phyloP scores from a whole-genome alignment of 2,329 filamentous ascomycete species.

The Pyricularia grisea region DNA sequence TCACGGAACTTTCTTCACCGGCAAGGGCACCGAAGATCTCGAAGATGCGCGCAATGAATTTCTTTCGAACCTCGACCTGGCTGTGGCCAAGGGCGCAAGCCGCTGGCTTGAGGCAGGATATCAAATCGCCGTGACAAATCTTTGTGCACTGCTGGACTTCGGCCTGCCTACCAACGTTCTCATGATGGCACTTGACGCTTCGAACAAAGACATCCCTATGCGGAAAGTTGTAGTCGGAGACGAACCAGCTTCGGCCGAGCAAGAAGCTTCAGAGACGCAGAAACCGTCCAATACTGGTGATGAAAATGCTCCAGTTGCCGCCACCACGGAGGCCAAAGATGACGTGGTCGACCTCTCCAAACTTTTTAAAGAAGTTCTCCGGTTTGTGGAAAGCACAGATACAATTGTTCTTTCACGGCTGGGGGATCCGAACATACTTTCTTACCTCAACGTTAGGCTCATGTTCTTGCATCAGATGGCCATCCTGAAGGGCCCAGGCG shows the following conservation, averaged over 20 bases:
- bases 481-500: too few relatives aligned
- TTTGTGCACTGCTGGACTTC: constrained; percentile 42
- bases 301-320: constrained; percentile 5
- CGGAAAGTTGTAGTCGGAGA: background rate
- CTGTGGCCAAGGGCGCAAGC: constrained; percentile 42
- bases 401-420: constrained; percentile 38
- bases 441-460: constrained; percentile 41
- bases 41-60: constrained; percentile 37
- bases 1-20: constrained; percentile 55
- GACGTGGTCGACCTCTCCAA: constrained; percentile 3
- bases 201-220: constrained; percentile 9
- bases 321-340: constrained; percentile 8
- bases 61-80: constrained; percentile 39
- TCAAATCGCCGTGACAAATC: constrained; percentile 47
- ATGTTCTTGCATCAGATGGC: too few relatives aligned
- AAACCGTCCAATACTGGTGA: too few relatives aligned
- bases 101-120: constrained; percentile 45
- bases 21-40: constrained; percentile 36
- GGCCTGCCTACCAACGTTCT: constrained; percentile 39
- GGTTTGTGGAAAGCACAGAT: constrained; percentile 21
- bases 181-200: constrained; percentile 24
- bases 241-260: background rate
- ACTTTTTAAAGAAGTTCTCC: constrained; percentile 25
- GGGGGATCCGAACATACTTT: constrained; percentile 48
- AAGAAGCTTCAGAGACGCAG: background rate